Evolutionary conservation across 2,329 filamentous ascomycete species (phyloP), one percentile per base, ranked within the genome.

Genomic region (Ceratocystis lukuohia): DNA sequence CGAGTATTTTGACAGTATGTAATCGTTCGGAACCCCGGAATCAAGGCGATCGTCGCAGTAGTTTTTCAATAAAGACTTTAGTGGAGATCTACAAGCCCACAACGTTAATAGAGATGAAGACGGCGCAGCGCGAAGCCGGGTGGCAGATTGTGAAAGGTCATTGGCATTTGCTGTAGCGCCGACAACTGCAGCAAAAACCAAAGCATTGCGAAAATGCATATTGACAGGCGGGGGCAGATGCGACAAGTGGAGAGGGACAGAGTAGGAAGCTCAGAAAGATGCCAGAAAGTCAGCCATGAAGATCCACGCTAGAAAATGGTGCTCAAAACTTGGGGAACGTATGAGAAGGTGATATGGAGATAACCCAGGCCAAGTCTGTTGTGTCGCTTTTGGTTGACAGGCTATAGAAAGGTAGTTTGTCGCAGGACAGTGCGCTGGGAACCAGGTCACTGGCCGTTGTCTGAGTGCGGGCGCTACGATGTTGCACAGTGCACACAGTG

Each of bases 1-100:
- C 69, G 85, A 84, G 74, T 96, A 96, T 69, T 77, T 77, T 6
- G 46, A 59, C 46, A 22, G 15, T 10, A 64, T 25, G 17, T 48
- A 41, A 25, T 45, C 25, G 48, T 61, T 28, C 44, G 22, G 17
- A 30, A 28, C 1, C 17, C 28, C 15, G 5, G 15, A 37, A n/a
- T n/a, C 56, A 59, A 17, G 56, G 22, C 2, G 28, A 10, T 37
- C 17, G 28, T n/a, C 12, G 6, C 61, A 46, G 28, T 48, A 37
- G 20, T 20, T 20, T 28, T 30, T n/a, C 7, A 66, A 50, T 3
- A 62, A 25, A 25, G 30, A 28, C 33, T 53, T 50, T 7, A 48
- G 41, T 6, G 61, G 44, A 0, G 44, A 63, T 30, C 30, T 33
- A n/a, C 48, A 61, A 25, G 62, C n/a, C 65, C 65, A 62, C 20